Base-by-base conservation (phyloP, 139 green algal genomes). In the Chlorella vulgaris region DNA sequence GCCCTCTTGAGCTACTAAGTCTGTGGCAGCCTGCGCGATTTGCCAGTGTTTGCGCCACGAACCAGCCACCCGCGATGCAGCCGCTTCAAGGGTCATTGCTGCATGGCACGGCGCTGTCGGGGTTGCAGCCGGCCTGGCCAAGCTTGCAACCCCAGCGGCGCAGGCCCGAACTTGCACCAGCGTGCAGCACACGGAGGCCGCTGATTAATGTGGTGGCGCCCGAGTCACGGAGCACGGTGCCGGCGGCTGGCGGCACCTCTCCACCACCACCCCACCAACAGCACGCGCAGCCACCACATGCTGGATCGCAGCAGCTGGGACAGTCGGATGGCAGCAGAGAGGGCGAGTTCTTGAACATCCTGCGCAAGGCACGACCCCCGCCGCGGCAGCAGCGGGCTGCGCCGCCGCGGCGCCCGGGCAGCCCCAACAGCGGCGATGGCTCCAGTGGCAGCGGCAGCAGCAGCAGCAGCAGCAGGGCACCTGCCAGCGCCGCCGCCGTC, bases 201-300 rank as follows among this genome's bases (percentile, higher is more conserved):
- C 36, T 33, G 33, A 51, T 35, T 5, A 35, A 71, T 29, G 15
- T 31, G 35, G 5, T 35, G 6, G 24, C 65, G 7, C 15, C 65
- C 33, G 65, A 71, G 33, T 29, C 65, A 15, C 3, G 3, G 7
- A 28, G 1, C n/a, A 31, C 38, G 3, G 33, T 21, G 33, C 7
- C 63, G n/a, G 33, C 33, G 40, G 6, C 33, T 4, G 31, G 69
- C n/a, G 31, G 70, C 55, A 65, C 18, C 18, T 29, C 28, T 18
- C 62, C n/a, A n/a, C 31, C 65, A 18, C 65, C 33, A 18, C 65
- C 65, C 13, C 21, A 31, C 51, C 73, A 79, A 53, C 73, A 79
- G 73, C 73, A 79, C 22, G 73, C 73, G 26, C 73, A 79, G 73
- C 73, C 73, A 22, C 73, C 73, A 28, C 73, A 35, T 7, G 2